Conservation (phyloP, 1,284 basidiomycete genomes). For the Cutaneotrichosporon cyanovorans region DNA sequence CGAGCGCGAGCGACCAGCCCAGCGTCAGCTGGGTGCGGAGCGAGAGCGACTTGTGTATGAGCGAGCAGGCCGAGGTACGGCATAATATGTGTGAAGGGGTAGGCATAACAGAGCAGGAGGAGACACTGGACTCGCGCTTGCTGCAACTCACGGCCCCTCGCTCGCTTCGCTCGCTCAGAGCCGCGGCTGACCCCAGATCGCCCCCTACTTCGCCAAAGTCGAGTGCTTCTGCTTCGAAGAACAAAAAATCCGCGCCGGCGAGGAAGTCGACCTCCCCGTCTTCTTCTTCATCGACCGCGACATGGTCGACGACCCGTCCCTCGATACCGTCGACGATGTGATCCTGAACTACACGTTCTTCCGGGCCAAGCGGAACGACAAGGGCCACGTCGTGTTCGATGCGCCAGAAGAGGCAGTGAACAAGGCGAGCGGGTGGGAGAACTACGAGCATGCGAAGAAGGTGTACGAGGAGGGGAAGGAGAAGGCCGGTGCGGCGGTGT, state of each 20-base stretch:
- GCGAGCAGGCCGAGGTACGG: too few relatives aligned
- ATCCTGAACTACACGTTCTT: conserved; percentile 98
- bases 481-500: too few relatives aligned
- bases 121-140: too few relatives aligned
- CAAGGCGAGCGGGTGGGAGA: conserved; percentile 60
- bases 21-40: neutral
- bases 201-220: conserved; percentile 98
- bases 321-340: conserved; percentile 79
- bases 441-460: conserved; percentile 30
- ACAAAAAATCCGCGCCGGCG: conserved; percentile 86
- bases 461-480: too few relatives aligned
- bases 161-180: neutral
- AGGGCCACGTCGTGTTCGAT: conserved; percentile 77
- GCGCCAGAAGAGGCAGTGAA: conserved; percentile 69
- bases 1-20: neutral
- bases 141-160: too few relatives aligned
- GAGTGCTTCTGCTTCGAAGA: conserved; percentile 99
- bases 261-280: conserved; percentile 96
- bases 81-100: too few relatives aligned
- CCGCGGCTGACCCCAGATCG: conserved; percentile 57
- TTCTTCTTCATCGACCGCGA: conserved; percentile 99
- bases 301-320: conserved; percentile 81
- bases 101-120: too few relatives aligned
- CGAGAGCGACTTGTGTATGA: neutral
- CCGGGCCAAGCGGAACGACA: conserved; percentile 67